A percentile compares a stretch with the other conserved stretches of the same genome.
These are phyloP conservation scores for Aureobasidium sp. DNA, from an alignment of 2,329 filamentous ascomycete genomes.

Conservation along the genomic window DNA sequence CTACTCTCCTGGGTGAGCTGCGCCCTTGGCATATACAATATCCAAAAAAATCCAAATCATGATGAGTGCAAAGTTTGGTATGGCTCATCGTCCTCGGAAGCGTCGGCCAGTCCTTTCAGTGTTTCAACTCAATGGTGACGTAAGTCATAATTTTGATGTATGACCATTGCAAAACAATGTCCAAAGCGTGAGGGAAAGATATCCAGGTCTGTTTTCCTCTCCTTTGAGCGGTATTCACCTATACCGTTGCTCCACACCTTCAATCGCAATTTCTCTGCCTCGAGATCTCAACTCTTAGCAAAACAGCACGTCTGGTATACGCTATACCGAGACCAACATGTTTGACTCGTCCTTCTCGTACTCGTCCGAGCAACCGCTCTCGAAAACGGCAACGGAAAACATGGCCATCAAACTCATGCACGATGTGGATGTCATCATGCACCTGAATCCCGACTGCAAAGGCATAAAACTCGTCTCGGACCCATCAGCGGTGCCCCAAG, in stretches of 20 bases:
- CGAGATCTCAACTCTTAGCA: neutral
- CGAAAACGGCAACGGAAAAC: constrained; percentile 23
- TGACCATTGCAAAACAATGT: neutral
- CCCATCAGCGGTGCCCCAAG: constrained; percentile 6
- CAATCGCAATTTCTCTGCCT: neutral
- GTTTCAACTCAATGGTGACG: constrained; percentile 8
- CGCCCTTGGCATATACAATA: neutral
- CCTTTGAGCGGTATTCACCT: neutral
- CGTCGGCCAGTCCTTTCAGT: neutral
- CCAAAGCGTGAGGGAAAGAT: neutral
- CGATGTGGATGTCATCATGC: constrained; percentile 29
- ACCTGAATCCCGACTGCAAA: constrained; percentile 28
- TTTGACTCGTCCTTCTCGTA: constrained; percentile 30
- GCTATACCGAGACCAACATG: constrained; percentile 19
- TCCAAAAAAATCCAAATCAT: neutral
- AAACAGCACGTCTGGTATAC: neutral
- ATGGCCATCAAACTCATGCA: constrained; percentile 26
- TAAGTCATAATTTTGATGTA: constrained; percentile 11
- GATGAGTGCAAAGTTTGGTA: neutral
- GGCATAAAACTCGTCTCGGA: constrained; percentile 19
- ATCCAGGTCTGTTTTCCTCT: neutral
- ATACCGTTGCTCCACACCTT: neutral
- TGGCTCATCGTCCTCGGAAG: constrained; percentile 1
- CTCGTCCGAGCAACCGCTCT: constrained; percentile 25
- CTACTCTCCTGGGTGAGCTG: neutral